Conservation (phyloP, 2,329 filamentous ascomycete species). For the Raffaelea ambrosiae region DNA sequence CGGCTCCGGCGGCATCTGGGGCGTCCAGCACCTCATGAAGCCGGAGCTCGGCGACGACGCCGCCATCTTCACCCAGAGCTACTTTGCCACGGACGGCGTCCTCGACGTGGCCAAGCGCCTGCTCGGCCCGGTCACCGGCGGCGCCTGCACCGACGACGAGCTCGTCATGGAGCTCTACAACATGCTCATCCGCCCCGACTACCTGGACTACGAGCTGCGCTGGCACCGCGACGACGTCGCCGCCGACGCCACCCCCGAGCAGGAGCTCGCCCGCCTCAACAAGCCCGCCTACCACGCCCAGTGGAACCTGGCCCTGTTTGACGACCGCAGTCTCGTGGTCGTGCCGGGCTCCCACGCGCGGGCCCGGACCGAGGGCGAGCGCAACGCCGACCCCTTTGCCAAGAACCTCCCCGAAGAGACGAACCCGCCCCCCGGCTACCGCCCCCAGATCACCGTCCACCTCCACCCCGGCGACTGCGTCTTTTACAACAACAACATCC, state of each 20-base stretch:
- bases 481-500: conserved; percentile 87
- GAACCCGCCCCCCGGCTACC: conserved; percentile 39
- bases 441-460: conserved; percentile 56
- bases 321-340: conserved; percentile 65
- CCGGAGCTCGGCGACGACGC: conserved; percentile 54
- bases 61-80: conserved; percentile 54
- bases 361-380: conserved; percentile 61
- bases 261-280: conserved; percentile 55
- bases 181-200: conserved; percentile 65
- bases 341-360: conserved; percentile 69
- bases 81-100: conserved; percentile 60
- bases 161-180: conserved; percentile 87
- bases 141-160: conserved; percentile 41
- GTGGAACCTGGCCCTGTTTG: conserved; percentile 77
- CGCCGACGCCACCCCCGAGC: conserved; percentile 52
- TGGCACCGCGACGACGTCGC: conserved; percentile 85
- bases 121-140: conserved; percentile 34
- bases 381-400: conserved; percentile 58
- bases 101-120: conserved; percentile 57
- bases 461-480: conserved; percentile 69
- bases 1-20: conserved; percentile 61
- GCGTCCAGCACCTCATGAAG: conserved; percentile 77
- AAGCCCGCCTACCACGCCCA: conserved; percentile 66
- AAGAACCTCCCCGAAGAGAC: conserved; percentile 46
- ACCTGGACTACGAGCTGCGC: conserved; percentile 58